Evolutionary conservation across 352 stramenopile species (phyloP).

Genomic region (Aphanomyces invadans): DNA sequence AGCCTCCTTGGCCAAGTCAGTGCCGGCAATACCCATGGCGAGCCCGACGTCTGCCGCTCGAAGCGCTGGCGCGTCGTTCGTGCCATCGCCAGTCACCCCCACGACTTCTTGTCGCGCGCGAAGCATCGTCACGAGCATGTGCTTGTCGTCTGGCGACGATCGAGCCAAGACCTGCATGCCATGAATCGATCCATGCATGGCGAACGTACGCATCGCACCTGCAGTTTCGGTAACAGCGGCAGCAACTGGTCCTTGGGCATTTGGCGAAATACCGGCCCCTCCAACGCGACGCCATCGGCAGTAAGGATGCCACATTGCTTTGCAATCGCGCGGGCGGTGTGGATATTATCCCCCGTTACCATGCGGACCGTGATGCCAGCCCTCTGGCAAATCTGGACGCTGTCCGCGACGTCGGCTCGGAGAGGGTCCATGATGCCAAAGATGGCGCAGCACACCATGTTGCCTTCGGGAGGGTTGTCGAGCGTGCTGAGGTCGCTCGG

Average conservation of each 20-base stretch:
- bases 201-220: slow-evolving; percentile 30
- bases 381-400: slow-evolving; percentile 90
- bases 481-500: slow-evolving; percentile 54
- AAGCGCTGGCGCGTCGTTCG: slow-evolving; percentile 71
- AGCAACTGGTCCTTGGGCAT: slow-evolving; percentile 54
- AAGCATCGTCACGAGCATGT: slow-evolving; percentile 88
- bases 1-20: slow-evolving; percentile 71
- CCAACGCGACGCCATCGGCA: slow-evolving; percentile 79
- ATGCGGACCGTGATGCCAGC: slow-evolving; percentile 98
- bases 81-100: slow-evolving; percentile 70
- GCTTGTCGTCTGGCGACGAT: slow-evolving; percentile 95
- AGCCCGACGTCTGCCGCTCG: slow-evolving; percentile 65
- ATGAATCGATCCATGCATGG: slow-evolving; percentile 41
- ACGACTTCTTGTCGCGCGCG: slow-evolving; percentile 68
- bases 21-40: slow-evolving; percentile 75
- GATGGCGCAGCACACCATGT: slow-evolving; percentile 82
- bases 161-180: slow-evolving; percentile 86
- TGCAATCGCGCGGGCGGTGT: slow-evolving; percentile 95
- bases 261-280: slow-evolving; percentile 88
- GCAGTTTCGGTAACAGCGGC: slow-evolving; percentile 56
- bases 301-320: slow-evolving; percentile 94
- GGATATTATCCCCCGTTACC: slow-evolving; percentile 98
- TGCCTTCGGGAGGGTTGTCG: slow-evolving; percentile 51
- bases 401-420: slow-evolving; percentile 88
- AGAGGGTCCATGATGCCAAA: slow-evolving; percentile 96